Evolutionary conservation across 2,329 filamentous ascomycete genomes (phyloP), one percentile per base, ranked within the genome.

Genomic region (Amylocarpus encephaloides): DNA sequence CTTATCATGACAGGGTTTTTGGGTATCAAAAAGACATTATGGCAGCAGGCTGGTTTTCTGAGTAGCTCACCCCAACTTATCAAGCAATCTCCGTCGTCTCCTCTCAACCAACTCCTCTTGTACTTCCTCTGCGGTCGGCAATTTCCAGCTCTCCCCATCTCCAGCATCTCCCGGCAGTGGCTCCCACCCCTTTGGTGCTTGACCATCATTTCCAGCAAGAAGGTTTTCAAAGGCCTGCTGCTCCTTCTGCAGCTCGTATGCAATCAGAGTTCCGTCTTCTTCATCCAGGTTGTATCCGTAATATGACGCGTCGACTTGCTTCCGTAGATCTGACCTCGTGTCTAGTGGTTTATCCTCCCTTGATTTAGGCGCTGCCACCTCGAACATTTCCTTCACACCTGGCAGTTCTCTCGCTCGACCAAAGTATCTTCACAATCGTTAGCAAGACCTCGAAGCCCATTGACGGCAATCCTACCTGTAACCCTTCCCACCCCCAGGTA

Each of bases 371-470:
- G 76, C 76, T 0, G 88, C 86, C 1, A 86, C 85, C 62, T 95
- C 91, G 64, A 96, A 95, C 67, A 98, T 74, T 73, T 98, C 93
- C 69, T 96, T 96, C 5, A 98, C 93, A 45, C 93, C 93, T 0
- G 93, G 93, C 32, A 98, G 69, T 58, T 97, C 93, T 64, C 79
- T 80, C 45, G 93, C 93, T 3, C 93, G 77, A 0, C 93, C 93
- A 71, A 95, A 98, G 70, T 95, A 95, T 62, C 88, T 80, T 73
- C 95, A 40, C 33, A 49, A 26, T 12, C 5, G 13, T 48, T 34
- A 48, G 46, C n/a, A 38, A 38, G 7, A 13, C 12, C 41, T 57
- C 36, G 59, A 43, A 43, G 26, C 13, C n/a, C 38, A 12, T 33
- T 16, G 18, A 42, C 22, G 13, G 38, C 16, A 13, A 3, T 18